These are phyloP conservation scores for Kwoniella sp. DNA, from an alignment of 768 basidiomycete genomes.

Conservation along the genomic window DNA sequence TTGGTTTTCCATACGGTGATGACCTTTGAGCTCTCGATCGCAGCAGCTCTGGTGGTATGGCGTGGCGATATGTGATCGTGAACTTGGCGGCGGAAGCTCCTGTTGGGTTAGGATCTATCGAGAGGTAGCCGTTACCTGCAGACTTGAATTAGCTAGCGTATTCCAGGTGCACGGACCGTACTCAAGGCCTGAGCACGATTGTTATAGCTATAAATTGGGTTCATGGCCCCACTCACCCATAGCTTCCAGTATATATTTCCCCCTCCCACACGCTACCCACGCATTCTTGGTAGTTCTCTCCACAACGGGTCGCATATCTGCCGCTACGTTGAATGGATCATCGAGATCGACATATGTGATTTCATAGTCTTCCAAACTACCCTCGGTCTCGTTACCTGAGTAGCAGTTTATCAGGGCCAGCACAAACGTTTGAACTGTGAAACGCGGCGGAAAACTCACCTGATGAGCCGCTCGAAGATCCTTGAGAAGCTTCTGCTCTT, in stretches of 20 bases:
- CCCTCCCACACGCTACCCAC: conserved; percentile 68
- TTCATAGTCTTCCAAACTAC: conserved; percentile 35
- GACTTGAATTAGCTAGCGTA: too few relatives aligned
- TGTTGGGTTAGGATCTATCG: conserved; percentile 21
- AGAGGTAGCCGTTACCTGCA: conserved; percentile 36
- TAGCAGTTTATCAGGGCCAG: too few relatives aligned
- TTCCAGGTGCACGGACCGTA: too few relatives aligned
- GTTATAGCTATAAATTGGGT: background rate
- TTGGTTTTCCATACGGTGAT: conserved; percentile 21
- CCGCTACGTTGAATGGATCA: conserved; percentile 41
- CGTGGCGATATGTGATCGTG: conserved; percentile 31
- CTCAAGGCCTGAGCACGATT: too few relatives aligned
- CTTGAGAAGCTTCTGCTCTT: background rate
- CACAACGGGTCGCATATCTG: conserved; percentile 6
- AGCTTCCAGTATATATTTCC: conserved; percentile 62
- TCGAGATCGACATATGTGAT: conserved; percentile 55
- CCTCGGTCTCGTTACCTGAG: background rate
- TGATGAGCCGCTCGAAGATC: background rate
- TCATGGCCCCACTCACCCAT: conserved; percentile 25
- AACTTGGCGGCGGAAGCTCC: conserved; percentile 11
- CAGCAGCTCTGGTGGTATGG: conserved; percentile 24
- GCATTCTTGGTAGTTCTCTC: conserved; percentile 30
- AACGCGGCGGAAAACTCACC: background rate
- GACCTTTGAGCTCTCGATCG: background rate
- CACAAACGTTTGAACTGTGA: too few relatives aligned